Conservation (phyloP, 1,284 basidiomycete species). For the Amylostereum areolatum region DNA sequence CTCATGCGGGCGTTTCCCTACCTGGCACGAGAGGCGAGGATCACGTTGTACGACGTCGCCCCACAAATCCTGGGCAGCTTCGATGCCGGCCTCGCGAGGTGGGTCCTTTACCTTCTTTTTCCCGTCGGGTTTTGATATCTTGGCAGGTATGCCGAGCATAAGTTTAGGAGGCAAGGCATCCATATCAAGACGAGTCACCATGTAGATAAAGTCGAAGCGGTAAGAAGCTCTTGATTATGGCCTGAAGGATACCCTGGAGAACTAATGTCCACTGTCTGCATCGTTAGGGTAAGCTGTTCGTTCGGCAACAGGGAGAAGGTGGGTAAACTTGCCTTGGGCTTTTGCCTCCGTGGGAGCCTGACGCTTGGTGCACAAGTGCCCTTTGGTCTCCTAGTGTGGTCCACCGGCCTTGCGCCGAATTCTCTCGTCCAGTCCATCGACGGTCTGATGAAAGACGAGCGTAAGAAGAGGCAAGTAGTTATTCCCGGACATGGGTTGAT, state of each 20-base stretch:
- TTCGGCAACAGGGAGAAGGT: slow-evolving; percentile 62
- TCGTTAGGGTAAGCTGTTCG: slow-evolving; percentile 47
- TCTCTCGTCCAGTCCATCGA: slow-evolving; percentile 62
- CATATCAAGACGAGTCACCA: slow-evolving; percentile 72
- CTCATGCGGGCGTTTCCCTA: slow-evolving; percentile 60
- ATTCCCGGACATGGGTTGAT: slow-evolving; percentile 4
- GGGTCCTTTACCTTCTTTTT: slow-evolving; percentile 17
- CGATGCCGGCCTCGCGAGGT: slow-evolving; percentile 65
- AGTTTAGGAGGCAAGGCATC: slow-evolving; percentile 76
- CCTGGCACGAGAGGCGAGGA: slow-evolving; percentile 59
- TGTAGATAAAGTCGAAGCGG: slow-evolving; percentile 73
- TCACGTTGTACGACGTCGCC: slow-evolving; percentile 77
- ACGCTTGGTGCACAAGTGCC: slow-evolving; percentile 40
- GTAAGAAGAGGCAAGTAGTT: slow-evolving; percentile 47
- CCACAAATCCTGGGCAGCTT: slow-evolving; percentile 79
- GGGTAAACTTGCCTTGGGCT: slow-evolving; percentile 10
- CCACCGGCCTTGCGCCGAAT: slow-evolving; percentile 77
- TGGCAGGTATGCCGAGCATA: slow-evolving; percentile 60
- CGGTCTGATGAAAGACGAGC: slow-evolving; percentile 57
- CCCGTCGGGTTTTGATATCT: slow-evolving; percentile 1
- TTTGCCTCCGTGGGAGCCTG: slow-evolving; percentile 6
- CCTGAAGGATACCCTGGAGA: too few species aligned
- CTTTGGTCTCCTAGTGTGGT: slow-evolving; percentile 84
- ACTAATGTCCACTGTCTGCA: slow-evolving; percentile 9
- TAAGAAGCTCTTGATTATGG: slow-evolving; percentile 23